These are phyloP conservation scores for Barnettozyma pratensis DNA, from an alignment of 805 yeast species.

Conservation along the genomic window DNA sequence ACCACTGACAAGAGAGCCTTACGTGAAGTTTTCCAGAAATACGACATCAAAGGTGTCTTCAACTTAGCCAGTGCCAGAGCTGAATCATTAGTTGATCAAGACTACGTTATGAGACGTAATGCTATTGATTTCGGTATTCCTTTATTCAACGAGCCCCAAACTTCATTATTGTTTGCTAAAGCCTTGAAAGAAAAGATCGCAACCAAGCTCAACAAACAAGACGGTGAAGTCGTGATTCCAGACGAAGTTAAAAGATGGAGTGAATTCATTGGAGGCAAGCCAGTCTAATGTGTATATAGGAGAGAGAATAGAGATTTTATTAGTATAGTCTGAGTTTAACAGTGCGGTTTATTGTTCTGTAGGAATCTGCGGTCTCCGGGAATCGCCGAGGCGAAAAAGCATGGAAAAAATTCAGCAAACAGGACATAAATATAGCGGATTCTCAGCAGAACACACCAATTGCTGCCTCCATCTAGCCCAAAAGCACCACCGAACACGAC, in stretches of 20 bases:
- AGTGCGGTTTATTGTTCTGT: background rate
- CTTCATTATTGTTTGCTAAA: constrained; percentile 80
- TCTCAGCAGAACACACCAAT: background rate
- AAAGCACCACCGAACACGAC: too few species aligned
- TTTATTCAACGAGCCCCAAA: constrained; percentile 93
- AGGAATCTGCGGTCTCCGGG: too few species aligned
- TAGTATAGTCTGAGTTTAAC: background rate
- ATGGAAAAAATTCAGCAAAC: too few species aligned
- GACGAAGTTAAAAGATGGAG: constrained; percentile 93
- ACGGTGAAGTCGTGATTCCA: constrained; percentile 55
- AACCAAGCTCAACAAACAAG: constrained; percentile 42
- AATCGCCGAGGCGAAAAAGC: too few species aligned
- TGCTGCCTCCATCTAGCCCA: background rate
- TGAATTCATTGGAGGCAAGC: constrained; percentile 92
- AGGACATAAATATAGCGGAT: too few species aligned
- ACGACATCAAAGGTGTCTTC: constrained; percentile 82
- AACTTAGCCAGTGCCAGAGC: constrained; percentile 91
- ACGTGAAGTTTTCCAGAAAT: constrained; percentile 87
- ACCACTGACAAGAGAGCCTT: constrained; percentile 88
- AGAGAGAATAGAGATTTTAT: too few species aligned
- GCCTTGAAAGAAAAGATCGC: constrained; percentile 70
- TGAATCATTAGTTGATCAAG: constrained; percentile 75
- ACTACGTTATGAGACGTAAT: constrained; percentile 97
- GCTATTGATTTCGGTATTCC: constrained; percentile 98
- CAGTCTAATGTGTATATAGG: constrained; percentile 38